These are phyloP conservation scores for Coccomyxa subellipsoidea DNA, from an alignment of 163 green algal genomes.

Conservation along the genomic window DNA sequence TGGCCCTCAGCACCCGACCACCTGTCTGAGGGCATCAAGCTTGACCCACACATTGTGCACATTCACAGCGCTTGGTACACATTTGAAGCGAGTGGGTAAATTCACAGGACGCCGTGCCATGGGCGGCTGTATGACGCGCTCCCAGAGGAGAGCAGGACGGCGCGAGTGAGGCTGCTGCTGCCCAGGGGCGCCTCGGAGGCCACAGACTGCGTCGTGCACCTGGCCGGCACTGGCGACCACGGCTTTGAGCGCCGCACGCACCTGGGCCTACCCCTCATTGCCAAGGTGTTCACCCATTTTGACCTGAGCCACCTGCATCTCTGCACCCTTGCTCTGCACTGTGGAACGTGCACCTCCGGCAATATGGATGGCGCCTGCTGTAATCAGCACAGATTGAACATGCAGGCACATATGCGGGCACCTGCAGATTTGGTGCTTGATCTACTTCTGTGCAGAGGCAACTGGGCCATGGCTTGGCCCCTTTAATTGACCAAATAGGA, in stretches of 20 bases:
- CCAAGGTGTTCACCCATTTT: too few relatives aligned
- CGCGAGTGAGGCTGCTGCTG: constrained; percentile 58
- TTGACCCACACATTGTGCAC: background rate
- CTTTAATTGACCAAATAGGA: too few relatives aligned
- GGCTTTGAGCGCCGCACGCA: constrained; percentile 57
- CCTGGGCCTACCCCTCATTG: constrained; percentile 60
- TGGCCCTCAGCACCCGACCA: too few relatives aligned
- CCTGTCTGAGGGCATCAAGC: too few relatives aligned
- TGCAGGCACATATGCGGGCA: background rate
- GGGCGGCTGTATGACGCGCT: constrained; percentile 65
- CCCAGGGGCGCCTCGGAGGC: constrained; percentile 21
- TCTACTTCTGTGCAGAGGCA: background rate
- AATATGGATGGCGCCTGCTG: too few relatives aligned
- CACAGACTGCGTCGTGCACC: constrained; percentile 58
- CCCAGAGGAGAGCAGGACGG: constrained; percentile 57
- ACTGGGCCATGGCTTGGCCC: too few relatives aligned
- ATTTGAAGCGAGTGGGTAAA: background rate
- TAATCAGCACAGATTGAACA: background rate
- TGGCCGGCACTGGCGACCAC: constrained; percentile 85
- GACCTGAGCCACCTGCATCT: too few relatives aligned
- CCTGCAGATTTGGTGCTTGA: background rate
- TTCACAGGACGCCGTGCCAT: constrained; percentile 43
- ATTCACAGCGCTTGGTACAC: background rate
- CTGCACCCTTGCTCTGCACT: too few relatives aligned
- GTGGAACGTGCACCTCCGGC: background rate